Conservation (phyloP, 495 filamentous ascomycete species). For the Daldinia childiae region DNA sequence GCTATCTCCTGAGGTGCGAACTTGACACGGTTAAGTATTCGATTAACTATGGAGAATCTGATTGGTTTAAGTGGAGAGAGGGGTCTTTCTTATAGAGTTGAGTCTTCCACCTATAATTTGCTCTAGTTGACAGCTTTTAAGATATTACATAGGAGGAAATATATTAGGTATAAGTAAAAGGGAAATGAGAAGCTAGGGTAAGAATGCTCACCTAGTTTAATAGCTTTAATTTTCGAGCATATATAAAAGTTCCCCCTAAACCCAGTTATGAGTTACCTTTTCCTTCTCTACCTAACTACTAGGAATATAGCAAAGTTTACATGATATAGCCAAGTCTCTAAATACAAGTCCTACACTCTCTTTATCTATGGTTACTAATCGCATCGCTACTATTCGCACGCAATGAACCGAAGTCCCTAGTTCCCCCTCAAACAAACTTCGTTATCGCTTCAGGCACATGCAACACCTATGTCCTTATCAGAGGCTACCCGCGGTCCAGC, state of each 20-base stretch:
- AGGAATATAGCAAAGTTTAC: too few species aligned
- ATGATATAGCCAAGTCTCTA: too few species aligned
- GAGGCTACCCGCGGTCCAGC: background rate
- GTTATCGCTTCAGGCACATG: background rate
- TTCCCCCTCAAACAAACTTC: background rate
- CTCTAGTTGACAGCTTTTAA: background rate
- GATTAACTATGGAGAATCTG: background rate
- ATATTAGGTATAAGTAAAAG: too few species aligned
- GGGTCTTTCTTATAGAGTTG: background rate
- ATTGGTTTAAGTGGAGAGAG: background rate
- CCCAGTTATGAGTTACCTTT: too few species aligned
- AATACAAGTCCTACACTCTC: too few species aligned
- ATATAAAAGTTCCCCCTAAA: too few species aligned
- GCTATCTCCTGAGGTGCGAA: background rate
- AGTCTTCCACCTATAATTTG: background rate
- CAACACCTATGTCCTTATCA: constrained; percentile 6
- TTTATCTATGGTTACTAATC: background rate
- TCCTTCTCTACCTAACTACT: too few species aligned
- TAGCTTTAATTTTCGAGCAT: too few species aligned
- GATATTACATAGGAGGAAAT: background rate
- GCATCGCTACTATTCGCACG: background rate
- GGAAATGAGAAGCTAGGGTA: too few species aligned
- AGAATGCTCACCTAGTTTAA: too few species aligned
- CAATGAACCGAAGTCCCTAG: background rate
- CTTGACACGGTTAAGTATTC: background rate